Evolutionary conservation across 2,329 filamentous ascomycete genomes (phyloP).

Genomic region (Nemania serpens): DNA sequence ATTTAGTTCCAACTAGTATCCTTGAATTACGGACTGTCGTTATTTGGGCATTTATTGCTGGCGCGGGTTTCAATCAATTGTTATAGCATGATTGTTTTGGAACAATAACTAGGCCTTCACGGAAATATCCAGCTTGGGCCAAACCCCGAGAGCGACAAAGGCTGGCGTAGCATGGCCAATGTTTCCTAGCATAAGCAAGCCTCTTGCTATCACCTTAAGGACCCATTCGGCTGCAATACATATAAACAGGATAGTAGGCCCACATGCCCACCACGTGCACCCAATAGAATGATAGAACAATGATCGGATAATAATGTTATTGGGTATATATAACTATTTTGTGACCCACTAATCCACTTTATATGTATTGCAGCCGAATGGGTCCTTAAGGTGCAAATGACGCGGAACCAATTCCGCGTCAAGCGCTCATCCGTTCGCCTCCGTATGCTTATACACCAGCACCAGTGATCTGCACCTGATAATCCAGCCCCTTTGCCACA

Average conservation of each 20-base stretch:
- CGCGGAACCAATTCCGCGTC: not conserved
- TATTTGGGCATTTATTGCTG: slow-evolving; percentile 6
- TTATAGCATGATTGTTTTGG: not conserved
- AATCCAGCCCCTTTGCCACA: slow-evolving; percentile 46
- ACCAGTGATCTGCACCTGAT: slow-evolving; percentile 36
- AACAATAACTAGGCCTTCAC: slow-evolving; percentile 10
- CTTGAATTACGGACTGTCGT: not conserved
- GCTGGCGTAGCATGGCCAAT: too few relatives aligned
- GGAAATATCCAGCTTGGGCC: too few relatives aligned
- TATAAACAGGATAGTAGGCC: too few relatives aligned
- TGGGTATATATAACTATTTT: too few relatives aligned
- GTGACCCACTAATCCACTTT: too few relatives aligned
- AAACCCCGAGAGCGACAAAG: too few relatives aligned
- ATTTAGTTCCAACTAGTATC: not conserved
- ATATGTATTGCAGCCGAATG: too few relatives aligned
- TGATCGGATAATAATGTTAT: too few relatives aligned
- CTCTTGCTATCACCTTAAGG: too few relatives aligned
- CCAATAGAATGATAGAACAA: too few relatives aligned
- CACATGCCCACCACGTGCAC: too few relatives aligned
- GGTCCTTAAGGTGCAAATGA: not conserved
- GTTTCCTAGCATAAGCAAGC: not conserved
- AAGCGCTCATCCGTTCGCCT: not conserved
- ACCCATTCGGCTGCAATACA: too few relatives aligned
- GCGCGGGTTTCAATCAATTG: not conserved
- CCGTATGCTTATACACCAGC: slow-evolving; percentile 22